Evolutionary conservation across 306 rosid genomes (phyloP).

Genomic region (Oxytropis ochrocephala): DNA sequence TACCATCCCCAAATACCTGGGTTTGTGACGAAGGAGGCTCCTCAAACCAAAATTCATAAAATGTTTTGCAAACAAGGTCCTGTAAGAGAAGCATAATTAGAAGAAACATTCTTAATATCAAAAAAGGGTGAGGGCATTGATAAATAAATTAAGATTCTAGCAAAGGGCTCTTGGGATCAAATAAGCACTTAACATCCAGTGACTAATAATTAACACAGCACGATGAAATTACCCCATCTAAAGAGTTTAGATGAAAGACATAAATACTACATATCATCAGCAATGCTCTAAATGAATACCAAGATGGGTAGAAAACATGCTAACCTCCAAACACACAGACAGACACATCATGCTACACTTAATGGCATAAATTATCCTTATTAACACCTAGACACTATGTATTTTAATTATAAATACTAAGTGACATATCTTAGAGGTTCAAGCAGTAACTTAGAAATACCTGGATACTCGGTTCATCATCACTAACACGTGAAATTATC

Average conservation of each 20-base stretch:
- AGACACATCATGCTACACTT: neutral
- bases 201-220: conserved; percentile 7
- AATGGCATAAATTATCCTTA: neutral
- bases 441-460: conserved; percentile 35
- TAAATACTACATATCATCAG: neutral
- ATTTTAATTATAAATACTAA: neutral
- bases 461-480: conserved; percentile 94
- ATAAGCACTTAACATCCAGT: conserved; percentile 1
- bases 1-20: conserved; percentile 72
- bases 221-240: neutral
- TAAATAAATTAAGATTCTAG: neutral
- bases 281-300: neutral
- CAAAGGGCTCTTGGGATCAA: neutral
- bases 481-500: conserved; percentile 85
- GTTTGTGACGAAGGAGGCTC: conserved; percentile 71
- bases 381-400: neutral
- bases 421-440: neutral
- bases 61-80: conserved; percentile 99
- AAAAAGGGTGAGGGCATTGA: neutral
- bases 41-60: conserved; percentile 98
- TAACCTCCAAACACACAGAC: neutral
- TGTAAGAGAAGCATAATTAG: conserved; percentile 28
- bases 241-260: neutral
- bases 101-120: neutral
- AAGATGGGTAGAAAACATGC: neutral